phyloP scores from a whole-genome alignment of 139 green algal genomes.

The Zygnema circumcarinatum region DNA sequence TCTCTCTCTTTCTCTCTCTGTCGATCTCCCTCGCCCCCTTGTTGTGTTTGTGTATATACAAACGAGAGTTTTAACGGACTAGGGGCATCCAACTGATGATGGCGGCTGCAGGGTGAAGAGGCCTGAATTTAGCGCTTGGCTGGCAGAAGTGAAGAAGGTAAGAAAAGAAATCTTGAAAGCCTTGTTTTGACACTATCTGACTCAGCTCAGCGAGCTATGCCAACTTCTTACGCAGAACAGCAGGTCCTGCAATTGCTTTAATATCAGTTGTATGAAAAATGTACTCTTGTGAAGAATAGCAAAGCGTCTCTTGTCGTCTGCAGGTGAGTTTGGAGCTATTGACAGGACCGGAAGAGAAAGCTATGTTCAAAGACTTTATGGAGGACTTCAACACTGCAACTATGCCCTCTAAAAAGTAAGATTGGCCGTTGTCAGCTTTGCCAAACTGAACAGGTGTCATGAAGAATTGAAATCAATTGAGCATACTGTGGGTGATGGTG shows the following conservation, averaged over 20 bases:
- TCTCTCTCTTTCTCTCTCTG: no score
- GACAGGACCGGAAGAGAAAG: conserved; percentile 48
- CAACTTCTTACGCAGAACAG: no score
- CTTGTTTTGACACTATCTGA: not conserved
- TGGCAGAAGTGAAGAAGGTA: conserved; percentile 55
- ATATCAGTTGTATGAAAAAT: no score
- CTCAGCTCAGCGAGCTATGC: no score
- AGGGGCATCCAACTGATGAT: no score
- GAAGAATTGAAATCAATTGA: conserved; percentile 6
- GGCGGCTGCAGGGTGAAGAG: conserved; percentile 46
- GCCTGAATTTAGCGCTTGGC: conserved; percentile 56
- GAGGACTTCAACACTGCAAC: conserved; percentile 62
- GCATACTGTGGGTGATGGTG: not conserved
- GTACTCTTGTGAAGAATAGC: no score
- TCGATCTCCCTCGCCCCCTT: no score
- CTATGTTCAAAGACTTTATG: conserved; percentile 60
- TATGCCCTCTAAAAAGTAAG: conserved; percentile 55
- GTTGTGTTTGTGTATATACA: no score
- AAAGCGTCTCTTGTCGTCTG: not conserved
- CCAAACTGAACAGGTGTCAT: not conserved
- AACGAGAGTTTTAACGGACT: no score
- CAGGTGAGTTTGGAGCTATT: conserved; percentile 53
- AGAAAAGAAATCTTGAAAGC: not conserved
- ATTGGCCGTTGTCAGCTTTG: not conserved
- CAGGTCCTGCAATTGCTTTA: no score